Evolutionary conservation across 2,329 filamentous ascomycete genomes (phyloP).

Genomic region (Pestalotiopsis sp.): DNA sequence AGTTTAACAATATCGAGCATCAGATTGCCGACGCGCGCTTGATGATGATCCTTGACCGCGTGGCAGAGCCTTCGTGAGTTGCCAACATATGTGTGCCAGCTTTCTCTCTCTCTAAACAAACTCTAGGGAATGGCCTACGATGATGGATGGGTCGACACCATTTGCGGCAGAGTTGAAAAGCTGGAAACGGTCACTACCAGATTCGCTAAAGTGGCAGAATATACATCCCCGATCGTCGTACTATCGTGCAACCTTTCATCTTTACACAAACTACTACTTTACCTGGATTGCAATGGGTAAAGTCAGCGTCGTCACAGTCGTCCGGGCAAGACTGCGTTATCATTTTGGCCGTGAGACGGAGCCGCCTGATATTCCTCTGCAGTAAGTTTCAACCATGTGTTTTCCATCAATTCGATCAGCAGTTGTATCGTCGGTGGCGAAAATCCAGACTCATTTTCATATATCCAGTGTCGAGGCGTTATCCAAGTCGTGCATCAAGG

Average conservation of each 20-base stretch:
- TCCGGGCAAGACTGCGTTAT: constrained; percentile 26
- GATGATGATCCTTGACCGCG: constrained; percentile 32
- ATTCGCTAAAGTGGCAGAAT: constrained; percentile 27
- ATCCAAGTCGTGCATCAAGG: constrained; percentile 31
- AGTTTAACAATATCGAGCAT: constrained; percentile 34
- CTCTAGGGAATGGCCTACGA: constrained; percentile 5
- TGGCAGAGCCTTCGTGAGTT: constrained; percentile 27
- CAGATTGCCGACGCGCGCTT: constrained; percentile 34
- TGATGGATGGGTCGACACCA: not conserved
- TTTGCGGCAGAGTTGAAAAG: constrained; percentile 28
- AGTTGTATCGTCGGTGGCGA: too few species aligned
- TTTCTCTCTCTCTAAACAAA: not conserved
- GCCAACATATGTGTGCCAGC: too few species aligned
- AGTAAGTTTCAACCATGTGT: not conserved
- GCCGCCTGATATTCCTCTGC: constrained; percentile 11
- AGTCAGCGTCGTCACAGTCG: constrained; percentile 34
- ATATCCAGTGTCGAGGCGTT: constrained; percentile 17
- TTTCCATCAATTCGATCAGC: not conserved
- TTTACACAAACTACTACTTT: constrained; percentile 39
- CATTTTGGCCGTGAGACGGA: constrained; percentile 16
- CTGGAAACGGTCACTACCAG: constrained; percentile 34
- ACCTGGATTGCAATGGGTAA: constrained; percentile 39
- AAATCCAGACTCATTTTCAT: not conserved
- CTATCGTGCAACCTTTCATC: constrained; percentile 36
- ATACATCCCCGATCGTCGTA: constrained; percentile 28